A percentile compares a stretch with the other conserved stretches of the same genome.
Conservation (phyloP, 805 yeast genomes). For the Groenewaldozyma tartarivorans region DNA sequence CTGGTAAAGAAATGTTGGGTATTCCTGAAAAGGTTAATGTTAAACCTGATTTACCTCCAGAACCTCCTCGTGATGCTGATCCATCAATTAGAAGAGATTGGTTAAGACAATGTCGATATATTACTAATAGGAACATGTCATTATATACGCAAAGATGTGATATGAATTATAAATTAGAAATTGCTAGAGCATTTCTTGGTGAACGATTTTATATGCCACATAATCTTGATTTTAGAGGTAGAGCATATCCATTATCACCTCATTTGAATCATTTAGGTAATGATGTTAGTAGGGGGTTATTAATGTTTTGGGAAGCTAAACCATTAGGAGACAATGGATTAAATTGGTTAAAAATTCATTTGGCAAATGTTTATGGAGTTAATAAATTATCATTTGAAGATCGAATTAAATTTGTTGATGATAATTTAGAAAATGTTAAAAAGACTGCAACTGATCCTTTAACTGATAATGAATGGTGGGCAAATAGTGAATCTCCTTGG, state of each 20-base stretch:
- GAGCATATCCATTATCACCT: conserved; percentile 57
- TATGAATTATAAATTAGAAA: conserved; percentile 84
- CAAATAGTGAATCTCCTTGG: conserved; percentile 52
- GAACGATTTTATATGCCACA: conserved; percentile 54
- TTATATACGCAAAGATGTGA: conserved; percentile 87
- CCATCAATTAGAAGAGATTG: conserved; percentile 64
- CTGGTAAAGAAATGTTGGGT: conserved; percentile 64
- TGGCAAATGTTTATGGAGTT: conserved; percentile 50
- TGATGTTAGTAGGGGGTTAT: conserved; percentile 49
- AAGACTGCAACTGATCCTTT: conserved; percentile 42
- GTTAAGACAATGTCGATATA: conserved; percentile 48
- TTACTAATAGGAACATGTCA: conserved; percentile 52
- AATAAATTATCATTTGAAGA: conserved; percentile 46
- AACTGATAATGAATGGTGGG: conserved; percentile 39
- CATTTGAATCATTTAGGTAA: conserved; percentile 55
- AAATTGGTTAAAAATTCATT: conserved; percentile 52
- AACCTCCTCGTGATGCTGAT: conserved; percentile 58
- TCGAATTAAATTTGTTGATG: conserved; percentile 41
- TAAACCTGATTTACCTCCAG: conserved; percentile 40
- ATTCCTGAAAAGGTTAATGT: conserved; percentile 49
- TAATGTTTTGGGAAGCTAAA: conserved; percentile 51
- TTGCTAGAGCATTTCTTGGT: conserved; percentile 82
- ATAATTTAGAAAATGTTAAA: conserved; percentile 34
- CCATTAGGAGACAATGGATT: conserved; percentile 44
- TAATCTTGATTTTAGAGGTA: conserved; percentile 53